Base-by-base conservation (phyloP, 1,284 basidiomycete species). In the Ganoderma sinense region DNA sequence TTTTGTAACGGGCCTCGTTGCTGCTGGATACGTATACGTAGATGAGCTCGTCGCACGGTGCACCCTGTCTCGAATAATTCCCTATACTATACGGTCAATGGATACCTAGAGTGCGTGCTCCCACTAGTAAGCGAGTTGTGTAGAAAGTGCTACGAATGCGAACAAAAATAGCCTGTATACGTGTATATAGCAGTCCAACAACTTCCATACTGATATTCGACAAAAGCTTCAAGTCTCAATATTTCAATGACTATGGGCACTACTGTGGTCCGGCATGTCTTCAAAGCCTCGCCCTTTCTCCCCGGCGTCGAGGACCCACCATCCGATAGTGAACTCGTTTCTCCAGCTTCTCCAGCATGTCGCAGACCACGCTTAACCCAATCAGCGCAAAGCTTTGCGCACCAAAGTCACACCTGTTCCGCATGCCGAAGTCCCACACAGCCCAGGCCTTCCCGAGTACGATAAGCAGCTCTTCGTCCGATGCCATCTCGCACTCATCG, bases 321-420 rank as follows among this genome's bases (percentile, higher is more conserved):
- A 20, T 45, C 16, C 6, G 43, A 45, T 16, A 7, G 6, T 20
- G 16, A 16, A 4, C 16, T 45, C 43, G n/a, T n/a, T 67, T 60
- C 53, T 64, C 70, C 53, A 91, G 77, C 65, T 76, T 80, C 41
- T 91, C 88, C 73, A 93, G 75, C 73, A 85, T 88, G 53, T 91
- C 87, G 63, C 91, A 85, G 29, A 93, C 82, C 18, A 85, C 79
- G 4, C 84, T 84, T 53, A 94, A 79, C 1, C 87, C 87, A 67
- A 94, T 83, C 62, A 94, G 73, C 6, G 88, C 88, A 77, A 94
- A 94, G 73, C 91, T 93, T 64, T 87, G 84, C 10, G 86, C 84
- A 7, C 89, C 93, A 75, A 89, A 89, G 23, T 82, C 75, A 56
- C 84, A 77, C 65, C 77, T 69, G 36, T 83, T 79, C 11, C 80